Percentiles rank a stretch among this genome's conserved stretches.
These are phyloP conservation scores for Cercospora sp. DNA, from an alignment of 2,329 filamentous ascomycete genomes.

Conservation along the genomic window DNA sequence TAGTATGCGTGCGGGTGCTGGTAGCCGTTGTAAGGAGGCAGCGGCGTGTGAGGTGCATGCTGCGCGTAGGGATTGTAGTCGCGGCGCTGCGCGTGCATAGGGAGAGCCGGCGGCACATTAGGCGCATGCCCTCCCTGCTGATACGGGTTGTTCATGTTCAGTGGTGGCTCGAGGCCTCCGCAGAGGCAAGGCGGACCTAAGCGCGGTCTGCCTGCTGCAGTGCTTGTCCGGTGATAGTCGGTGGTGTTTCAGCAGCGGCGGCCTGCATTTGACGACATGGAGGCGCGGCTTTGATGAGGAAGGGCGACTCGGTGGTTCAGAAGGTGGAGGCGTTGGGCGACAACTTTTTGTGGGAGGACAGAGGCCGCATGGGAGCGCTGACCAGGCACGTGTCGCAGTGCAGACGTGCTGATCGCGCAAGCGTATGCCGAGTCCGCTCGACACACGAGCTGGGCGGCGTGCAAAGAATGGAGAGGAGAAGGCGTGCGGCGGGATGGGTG, in stretches of 20 bases:
- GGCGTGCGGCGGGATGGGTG: slow-evolving; percentile 1
- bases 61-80: slow-evolving; percentile 38
- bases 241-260: not conserved
- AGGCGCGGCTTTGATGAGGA: not conserved
- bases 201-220: slow-evolving; percentile 1
- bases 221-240: slow-evolving; percentile 3
- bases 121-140: slow-evolving; percentile 19
- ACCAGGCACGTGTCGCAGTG: not conserved
- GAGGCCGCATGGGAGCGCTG: slow-evolving; percentile 4
- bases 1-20: slow-evolving; percentile 31
- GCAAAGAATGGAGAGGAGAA: not conserved
- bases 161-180: slow-evolving; percentile 5
- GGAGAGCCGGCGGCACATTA: slow-evolving; percentile 21
- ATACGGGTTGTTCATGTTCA: slow-evolving; percentile 16
- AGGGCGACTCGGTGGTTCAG: not conserved
- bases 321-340: not conserved
- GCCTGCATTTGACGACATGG: slow-evolving; percentile 13
- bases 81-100: slow-evolving; percentile 32
- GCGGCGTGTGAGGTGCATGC: slow-evolving; percentile 42
- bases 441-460: not conserved
- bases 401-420: not conserved
- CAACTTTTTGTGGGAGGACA: not conserved
- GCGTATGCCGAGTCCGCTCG: not conserved
- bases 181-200: slow-evolving; percentile 9
- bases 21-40: slow-evolving; percentile 38